Conservation (phyloP, 345 rosid genomes). For the Xanthoceras sorbifolium region DNA sequence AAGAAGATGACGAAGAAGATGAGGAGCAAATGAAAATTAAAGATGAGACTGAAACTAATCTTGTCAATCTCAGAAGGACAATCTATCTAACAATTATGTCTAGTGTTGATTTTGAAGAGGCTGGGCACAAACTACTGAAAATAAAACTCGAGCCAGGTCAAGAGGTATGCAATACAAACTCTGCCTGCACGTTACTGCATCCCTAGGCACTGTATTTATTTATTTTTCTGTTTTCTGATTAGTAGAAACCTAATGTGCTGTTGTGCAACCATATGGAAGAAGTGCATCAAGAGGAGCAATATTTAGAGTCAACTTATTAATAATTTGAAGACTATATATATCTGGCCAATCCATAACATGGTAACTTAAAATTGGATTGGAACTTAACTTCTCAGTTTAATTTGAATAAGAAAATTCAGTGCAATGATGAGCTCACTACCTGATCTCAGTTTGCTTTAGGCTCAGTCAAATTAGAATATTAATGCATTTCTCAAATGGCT, state of each 20-base stretch:
- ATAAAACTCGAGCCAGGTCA: slow-evolving; percentile 97
- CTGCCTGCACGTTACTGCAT: neutral
- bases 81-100: slow-evolving; percentile 97
- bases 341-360: neutral
- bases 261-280: neutral
- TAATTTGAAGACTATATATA: neutral
- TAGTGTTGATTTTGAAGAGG: slow-evolving; percentile 98
- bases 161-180: slow-evolving; percentile 57
- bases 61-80: slow-evolving; percentile 92
- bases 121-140: slow-evolving; percentile 92
- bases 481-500: neutral
- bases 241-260: neutral
- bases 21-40: slow-evolving; percentile 74
- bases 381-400: neutral
- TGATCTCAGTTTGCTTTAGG: neutral
- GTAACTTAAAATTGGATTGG: neutral
- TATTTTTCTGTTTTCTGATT: slow-evolving; percentile 3
- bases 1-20: slow-evolving; percentile 68
- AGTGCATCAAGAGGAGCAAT: neutral
- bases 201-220: neutral
- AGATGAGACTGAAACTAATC: slow-evolving; percentile 98
- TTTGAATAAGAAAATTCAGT: neutral
- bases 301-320: neutral
- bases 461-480: neutral
- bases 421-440: neutral